Conservation (phyloP, 2,329 filamentous ascomycete species). For the Paecilomyces sp. region DNA sequence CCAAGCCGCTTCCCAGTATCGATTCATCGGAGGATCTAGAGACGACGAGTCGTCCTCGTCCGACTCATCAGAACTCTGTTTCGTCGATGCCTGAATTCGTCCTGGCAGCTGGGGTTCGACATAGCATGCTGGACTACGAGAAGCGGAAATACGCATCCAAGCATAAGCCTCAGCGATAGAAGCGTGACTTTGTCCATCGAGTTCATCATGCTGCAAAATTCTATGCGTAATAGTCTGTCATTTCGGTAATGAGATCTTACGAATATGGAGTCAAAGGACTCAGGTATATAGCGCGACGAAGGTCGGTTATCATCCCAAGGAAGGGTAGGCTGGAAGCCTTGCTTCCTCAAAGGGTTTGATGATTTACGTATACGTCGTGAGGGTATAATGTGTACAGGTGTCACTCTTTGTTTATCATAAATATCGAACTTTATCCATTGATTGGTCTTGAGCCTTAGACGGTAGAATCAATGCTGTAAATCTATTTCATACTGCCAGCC, state of each 20-base stretch:
- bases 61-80: constrained; percentile 7
- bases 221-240: background rate
- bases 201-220: background rate
- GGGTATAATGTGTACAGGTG: background rate
- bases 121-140: constrained; percentile 23
- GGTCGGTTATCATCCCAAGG: background rate
- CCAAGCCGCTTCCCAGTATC: constrained; percentile 13
- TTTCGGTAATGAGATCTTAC: background rate
- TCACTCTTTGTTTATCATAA: background rate
- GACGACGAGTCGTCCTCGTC: background rate
- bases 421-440: background rate
- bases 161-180: background rate
- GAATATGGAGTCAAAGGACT: background rate
- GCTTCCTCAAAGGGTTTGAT: background rate
- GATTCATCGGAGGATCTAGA: constrained; percentile 11
- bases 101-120: constrained; percentile 31
- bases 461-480: background rate
- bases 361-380: background rate
- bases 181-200: background rate
- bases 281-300: background rate
- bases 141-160: constrained; percentile 11
- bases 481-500: background rate
- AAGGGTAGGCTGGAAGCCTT: background rate
- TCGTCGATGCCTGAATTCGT: constrained; percentile 33
- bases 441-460: background rate